Percentiles rank a stretch among this genome's conserved stretches.
phyloP scores from a whole-genome alignment of 129 eudicot genomes.

The carrot (Daucus carota) region DH1_v3.0 NC_030387.2:38014501-38015000 shows the following conservation, averaged over 20 bases:
- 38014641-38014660: constrained; percentile 7
- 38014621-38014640: background rate
- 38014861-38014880: background rate
- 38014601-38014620: background rate
- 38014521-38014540: background rate
- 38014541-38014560: background rate
- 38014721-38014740: constrained; percentile 59
- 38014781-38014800: constrained; percentile 91
- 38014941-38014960: constrained; percentile 50
- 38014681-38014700: constrained; percentile 11
- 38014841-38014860: background rate
- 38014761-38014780: constrained; percentile 95
- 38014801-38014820: constrained; percentile 94
- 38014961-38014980: constrained; percentile 91
- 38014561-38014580: background rate
- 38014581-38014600: background rate
- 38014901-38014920: background rate
- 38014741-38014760: constrained; percentile 75
- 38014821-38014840: constrained; percentile 69
- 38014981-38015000: constrained; percentile 69
- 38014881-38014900: background rate
- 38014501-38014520: background rate
- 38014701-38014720: constrained; percentile 88
- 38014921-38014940: constrained; percentile 1
- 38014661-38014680: background rate